These are phyloP conservation scores for Auricularia sp. DNA, from an alignment of 768 basidiomycete genomes.

Conservation along the genomic window DNA sequence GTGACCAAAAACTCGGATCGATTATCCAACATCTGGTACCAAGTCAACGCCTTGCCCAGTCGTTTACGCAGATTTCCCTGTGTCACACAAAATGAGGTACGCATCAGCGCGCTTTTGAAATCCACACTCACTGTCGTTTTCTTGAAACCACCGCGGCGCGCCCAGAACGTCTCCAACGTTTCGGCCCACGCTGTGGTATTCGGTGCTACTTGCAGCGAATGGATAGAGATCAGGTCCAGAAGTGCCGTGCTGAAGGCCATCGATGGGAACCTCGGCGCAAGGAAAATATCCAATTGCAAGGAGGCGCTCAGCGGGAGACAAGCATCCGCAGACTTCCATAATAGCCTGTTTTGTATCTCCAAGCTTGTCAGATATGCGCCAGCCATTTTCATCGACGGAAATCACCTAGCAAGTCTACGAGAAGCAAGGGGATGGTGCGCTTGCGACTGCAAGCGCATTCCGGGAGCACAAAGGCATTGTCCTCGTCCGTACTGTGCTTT, in stretches of 20 bases:
- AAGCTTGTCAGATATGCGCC: too few relatives aligned
- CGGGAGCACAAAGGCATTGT: too few relatives aligned
- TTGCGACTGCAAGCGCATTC: too few relatives aligned
- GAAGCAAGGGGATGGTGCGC: too few relatives aligned
- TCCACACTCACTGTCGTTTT: too few relatives aligned
- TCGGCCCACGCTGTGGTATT: not conserved
- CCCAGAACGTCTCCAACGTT: not conserved
- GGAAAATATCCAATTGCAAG: constrained; percentile 1
- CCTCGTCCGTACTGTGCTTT: too few relatives aligned
- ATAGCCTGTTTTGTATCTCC: too few relatives aligned
- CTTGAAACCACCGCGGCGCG: not conserved
- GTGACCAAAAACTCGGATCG: too few relatives aligned
- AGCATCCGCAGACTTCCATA: not conserved
- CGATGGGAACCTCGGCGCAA: not conserved
- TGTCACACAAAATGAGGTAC: too few relatives aligned
- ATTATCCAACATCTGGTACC: not conserved
- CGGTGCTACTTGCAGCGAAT: not conserved
- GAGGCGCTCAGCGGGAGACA: not conserved
- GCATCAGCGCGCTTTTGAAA: too few relatives aligned
- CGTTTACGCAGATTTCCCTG: not conserved
- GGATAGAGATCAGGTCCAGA: not conserved
- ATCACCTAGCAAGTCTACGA: too few relatives aligned
- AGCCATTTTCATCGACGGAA: too few relatives aligned
- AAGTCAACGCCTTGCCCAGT: not conserved
- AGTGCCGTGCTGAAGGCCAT: constrained; percentile 2